These are phyloP conservation scores for Phaeotremella fagi DNA, from an alignment of 768 basidiomycete genomes.

Conservation along the genomic window DNA sequence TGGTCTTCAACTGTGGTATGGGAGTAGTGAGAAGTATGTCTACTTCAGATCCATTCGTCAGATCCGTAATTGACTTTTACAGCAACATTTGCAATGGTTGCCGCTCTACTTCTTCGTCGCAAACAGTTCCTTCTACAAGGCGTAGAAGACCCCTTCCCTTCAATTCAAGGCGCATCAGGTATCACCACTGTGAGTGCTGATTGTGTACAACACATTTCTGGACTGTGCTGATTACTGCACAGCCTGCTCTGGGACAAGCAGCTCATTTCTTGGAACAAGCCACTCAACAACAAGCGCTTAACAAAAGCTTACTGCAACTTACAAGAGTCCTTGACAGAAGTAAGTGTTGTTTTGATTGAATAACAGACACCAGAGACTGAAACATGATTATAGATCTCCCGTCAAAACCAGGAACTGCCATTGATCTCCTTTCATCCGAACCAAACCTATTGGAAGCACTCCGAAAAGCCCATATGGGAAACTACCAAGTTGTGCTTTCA, in stretches of 20 bases:
- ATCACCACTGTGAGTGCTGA: conserved; percentile 31
- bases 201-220: not conserved
- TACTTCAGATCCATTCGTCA: not conserved
- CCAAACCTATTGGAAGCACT: conserved; percentile 77
- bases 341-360: too few species aligned
- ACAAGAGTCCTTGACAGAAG: conserved; percentile 47
- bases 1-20: conserved; percentile 96
- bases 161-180: conserved; percentile 31
- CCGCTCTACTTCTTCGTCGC: conserved; percentile 77
- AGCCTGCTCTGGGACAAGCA: conserved; percentile 39
- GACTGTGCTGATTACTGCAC: not conserved
- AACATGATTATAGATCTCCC: conserved; percentile 57
- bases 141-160: conserved; percentile 70
- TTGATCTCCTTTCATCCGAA: conserved; percentile 75
- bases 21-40: conserved; percentile 69
- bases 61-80: not conserved
- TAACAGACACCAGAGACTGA: too few species aligned
- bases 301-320: conserved; percentile 47
- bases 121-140: conserved; percentile 65
- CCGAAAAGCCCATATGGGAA: conserved; percentile 84
- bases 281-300: conserved; percentile 44
- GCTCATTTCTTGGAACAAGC: conserved; percentile 46
- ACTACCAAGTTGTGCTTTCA: conserved; percentile 84
- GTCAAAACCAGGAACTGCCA: conserved; percentile 66
- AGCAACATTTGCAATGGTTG: conserved; percentile 96